These are phyloP conservation scores for Sphenostylis stenocarpa DNA, from an alignment of 306 rosid genomes.

Conservation along the genomic window DNA sequence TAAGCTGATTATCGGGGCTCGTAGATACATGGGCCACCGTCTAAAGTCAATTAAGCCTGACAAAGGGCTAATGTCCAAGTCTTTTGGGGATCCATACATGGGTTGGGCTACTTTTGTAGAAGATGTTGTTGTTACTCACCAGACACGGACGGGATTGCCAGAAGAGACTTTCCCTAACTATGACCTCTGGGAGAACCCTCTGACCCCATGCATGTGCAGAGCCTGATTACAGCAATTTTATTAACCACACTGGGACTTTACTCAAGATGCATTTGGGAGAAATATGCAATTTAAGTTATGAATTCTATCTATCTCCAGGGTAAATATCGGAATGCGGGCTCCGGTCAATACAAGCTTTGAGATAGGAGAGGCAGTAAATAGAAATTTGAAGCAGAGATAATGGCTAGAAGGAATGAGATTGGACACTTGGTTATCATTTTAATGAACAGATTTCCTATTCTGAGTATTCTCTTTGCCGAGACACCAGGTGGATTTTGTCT, in stretches of 20 bases:
- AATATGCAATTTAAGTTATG: conserved; percentile 28
- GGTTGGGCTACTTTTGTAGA: conserved; percentile 96
- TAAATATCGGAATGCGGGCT: conserved; percentile 5
- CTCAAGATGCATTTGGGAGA: conserved; percentile 28
- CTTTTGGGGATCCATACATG: conserved; percentile 99
- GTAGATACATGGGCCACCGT: conserved; percentile 93
- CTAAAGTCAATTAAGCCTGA: conserved; percentile 95
- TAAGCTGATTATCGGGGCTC: conserved; percentile 93
- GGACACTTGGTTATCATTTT: conserved; percentile 28
- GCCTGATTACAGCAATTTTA: conserved; percentile 50
- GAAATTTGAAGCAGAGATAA: conserved; percentile 30
- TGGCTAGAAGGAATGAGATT: conserved; percentile 37
- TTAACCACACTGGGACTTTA: conserved; percentile 24
- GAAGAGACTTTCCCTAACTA: conserved; percentile 96
- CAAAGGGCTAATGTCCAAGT: conserved; percentile 97
- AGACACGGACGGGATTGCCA: conserved; percentile 85
- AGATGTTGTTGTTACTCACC: conserved; percentile 87
- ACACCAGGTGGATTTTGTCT: conserved; percentile 33
- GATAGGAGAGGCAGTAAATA: conserved; percentile 35
- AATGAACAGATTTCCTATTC: conserved; percentile 41
- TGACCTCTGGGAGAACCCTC: conserved; percentile 96
- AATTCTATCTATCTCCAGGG: conserved; percentile 20
- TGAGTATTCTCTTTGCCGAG: conserved; percentile 33
- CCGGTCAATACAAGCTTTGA: neutral
- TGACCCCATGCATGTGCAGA: conserved; percentile 98